Base-by-base conservation (phyloP, 306 rosid species). In the Glycine latifolia region DNA sequence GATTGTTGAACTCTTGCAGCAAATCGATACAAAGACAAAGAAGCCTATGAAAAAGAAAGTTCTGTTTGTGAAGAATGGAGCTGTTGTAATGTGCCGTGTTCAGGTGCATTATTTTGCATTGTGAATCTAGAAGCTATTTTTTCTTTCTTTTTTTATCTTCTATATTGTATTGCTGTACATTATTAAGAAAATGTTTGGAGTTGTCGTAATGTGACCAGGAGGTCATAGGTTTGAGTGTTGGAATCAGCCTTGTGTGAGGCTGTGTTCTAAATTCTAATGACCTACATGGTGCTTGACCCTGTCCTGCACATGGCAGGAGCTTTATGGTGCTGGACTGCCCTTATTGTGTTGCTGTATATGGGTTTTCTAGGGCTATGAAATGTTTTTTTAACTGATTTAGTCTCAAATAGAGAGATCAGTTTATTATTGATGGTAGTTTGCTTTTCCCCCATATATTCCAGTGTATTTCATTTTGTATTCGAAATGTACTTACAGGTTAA, bases 51-150 rank as follows among this genome's bases (percentile, higher is more conserved):
- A 91, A 78, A 96, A 90, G 90, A 91, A 86, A 79, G 73, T 90
- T 72, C 97, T 94, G 59, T 96, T 93, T 83, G 99, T 96, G 76
- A 96, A 96, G 91, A 96, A 91, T 82, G 94, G 97, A 54, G 99
- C 99, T 63, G 50, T 88, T 70, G 86, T 96, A 55, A 6, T 91
- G 56, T 96, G 99, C 87, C 97, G 92, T 14, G 10, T 96, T 84
- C 99, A 96, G 99, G 99, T 96, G 78, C 69, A 77, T 73, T 83
- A 76, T 43, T 84, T 74, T 78, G 33, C 85, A 14, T 55, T 53
- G 5, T 60, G 65, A 52, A 67, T 58, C 33, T 80, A 33, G 73
- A 71, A 26, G 71, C 7, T 50, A 49, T 37, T 60, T 70, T 76
- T 8, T 8, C 13, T 61, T 39, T 37, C 17, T 0, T 48, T 5